Conservation (phyloP, 1,284 basidiomycete genomes). For the Ganoderma meredithae region DNA sequence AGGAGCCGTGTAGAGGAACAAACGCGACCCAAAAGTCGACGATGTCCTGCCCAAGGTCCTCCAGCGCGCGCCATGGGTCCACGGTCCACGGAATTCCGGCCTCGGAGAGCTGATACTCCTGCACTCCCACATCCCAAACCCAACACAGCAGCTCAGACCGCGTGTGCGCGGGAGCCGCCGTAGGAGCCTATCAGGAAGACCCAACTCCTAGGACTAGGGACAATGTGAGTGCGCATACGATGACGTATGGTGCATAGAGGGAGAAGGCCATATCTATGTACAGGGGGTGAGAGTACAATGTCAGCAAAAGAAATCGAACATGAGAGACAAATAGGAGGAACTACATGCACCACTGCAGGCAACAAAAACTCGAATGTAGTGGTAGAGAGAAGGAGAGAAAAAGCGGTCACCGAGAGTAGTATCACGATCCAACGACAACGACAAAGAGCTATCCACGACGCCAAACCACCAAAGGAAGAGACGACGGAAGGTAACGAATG, state of each 20-base stretch:
- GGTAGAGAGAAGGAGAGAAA: constrained; percentile 21
- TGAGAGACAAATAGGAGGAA: constrained; percentile 6
- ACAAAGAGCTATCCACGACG: constrained; percentile 32
- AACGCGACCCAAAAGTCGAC: constrained; percentile 7
- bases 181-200: constrained; percentile 18
- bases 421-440: constrained; percentile 28
- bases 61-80: constrained; percentile 2
- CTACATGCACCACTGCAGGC: constrained; percentile 16
- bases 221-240: constrained; percentile 22
- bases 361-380: constrained; percentile 16
- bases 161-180: constrained; percentile 14
- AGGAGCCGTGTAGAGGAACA: background rate
- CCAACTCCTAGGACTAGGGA: constrained; percentile 13
- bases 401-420: constrained; percentile 25
- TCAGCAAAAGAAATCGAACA: constrained; percentile 18
- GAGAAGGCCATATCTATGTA: constrained; percentile 27
- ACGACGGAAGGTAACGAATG: constrained; percentile 17
- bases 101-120: background rate
- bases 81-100: constrained; percentile 15
- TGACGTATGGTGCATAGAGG: constrained; percentile 25
- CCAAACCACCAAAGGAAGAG: constrained; percentile 20
- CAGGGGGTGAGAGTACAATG: constrained; percentile 28
- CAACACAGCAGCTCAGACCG: constrained; percentile 21
- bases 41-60: constrained; percentile 12
- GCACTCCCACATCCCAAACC: constrained; percentile 15